These are phyloP conservation scores for Populus nigra DNA, from an alignment of 345 rosid genomes.

Conservation along the genomic window DNA sequence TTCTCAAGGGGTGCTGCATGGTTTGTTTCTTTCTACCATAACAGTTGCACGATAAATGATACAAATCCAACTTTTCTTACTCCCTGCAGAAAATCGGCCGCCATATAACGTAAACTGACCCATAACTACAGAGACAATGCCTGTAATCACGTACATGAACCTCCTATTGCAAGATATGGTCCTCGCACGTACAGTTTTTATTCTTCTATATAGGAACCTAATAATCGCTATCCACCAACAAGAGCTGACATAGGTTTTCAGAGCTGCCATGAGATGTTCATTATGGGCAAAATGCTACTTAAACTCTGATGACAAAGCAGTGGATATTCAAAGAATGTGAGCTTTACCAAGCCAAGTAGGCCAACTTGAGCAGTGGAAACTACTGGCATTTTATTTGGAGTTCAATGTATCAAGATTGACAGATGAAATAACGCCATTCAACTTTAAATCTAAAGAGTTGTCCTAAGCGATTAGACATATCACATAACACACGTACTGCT, in stretches of 20 bases:
- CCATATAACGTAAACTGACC: background rate
- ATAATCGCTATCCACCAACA: slow-evolving; percentile 8
- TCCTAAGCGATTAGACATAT: background rate
- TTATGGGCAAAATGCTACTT: background rate
- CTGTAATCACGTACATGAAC: background rate
- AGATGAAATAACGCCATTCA: background rate
- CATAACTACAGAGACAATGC: background rate
- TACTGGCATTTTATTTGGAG: background rate
- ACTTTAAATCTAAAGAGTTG: background rate
- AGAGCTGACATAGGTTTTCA: slow-evolving; percentile 5
- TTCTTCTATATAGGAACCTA: background rate
- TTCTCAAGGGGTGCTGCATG: background rate
- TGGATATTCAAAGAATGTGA: slow-evolving; percentile 10
- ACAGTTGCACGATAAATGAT: background rate
- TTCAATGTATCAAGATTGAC: slow-evolving; percentile 1
- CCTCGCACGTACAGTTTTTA: background rate
- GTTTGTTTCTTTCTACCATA: background rate
- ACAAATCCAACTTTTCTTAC: background rate
- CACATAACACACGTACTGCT: background rate
- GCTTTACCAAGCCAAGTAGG: background rate
- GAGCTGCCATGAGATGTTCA: slow-evolving; percentile 1
- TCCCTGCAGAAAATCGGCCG: background rate
- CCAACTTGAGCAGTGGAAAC: background rate
- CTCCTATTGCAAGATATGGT: background rate
- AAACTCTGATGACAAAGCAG: background rate